phyloP scores from a whole-genome alignment of 768 basidiomycete species.

The Ephemerocybe angulata region DNA sequence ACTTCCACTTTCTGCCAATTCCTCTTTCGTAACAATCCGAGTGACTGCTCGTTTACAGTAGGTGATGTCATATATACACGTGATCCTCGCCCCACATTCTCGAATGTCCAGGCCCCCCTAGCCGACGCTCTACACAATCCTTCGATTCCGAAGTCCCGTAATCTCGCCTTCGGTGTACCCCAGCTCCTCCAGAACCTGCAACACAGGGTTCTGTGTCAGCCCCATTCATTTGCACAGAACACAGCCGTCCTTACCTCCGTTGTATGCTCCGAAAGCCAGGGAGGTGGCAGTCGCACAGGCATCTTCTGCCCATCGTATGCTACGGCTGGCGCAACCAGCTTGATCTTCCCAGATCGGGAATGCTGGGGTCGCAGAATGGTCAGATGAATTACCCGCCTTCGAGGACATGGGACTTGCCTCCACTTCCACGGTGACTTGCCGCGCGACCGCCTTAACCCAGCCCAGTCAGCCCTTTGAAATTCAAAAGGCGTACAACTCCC shows the following conservation, averaged over 20 bases:
- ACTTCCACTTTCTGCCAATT: conserved; percentile 2
- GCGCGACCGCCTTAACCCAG: conserved; percentile 60
- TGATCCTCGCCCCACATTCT: conserved; percentile 1
- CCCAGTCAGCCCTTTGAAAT: conserved; percentile 7
- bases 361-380: conserved; percentile 42
- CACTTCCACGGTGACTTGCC: conserved; percentile 71
- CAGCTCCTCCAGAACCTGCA: conserved; percentile 41
- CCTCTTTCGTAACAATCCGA: conserved; percentile 8
- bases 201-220: conserved; percentile 10
- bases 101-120: neutral
- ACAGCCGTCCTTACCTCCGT: conserved; percentile 47
- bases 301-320: conserved; percentile 78
- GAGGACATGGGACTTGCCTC: conserved; percentile 47
- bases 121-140: conserved; percentile 23
- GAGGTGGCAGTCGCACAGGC: conserved; percentile 71
- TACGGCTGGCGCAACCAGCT: conserved; percentile 78
- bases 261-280: conserved; percentile 86
- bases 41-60: neutral
- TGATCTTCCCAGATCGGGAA: conserved; percentile 70
- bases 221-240: conserved; percentile 5
- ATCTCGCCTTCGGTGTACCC: conserved; percentile 38
- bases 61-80: conserved; percentile 14
- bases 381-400: conserved; percentile 5
- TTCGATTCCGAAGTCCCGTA: conserved; percentile 37
- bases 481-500: conserved; percentile 6